Evolutionary conservation across 2,329 filamentous ascomycete genomes (phyloP), one percentile per base, ranked within the genome.

Genomic region (Chaetomium globosum): DNA sequence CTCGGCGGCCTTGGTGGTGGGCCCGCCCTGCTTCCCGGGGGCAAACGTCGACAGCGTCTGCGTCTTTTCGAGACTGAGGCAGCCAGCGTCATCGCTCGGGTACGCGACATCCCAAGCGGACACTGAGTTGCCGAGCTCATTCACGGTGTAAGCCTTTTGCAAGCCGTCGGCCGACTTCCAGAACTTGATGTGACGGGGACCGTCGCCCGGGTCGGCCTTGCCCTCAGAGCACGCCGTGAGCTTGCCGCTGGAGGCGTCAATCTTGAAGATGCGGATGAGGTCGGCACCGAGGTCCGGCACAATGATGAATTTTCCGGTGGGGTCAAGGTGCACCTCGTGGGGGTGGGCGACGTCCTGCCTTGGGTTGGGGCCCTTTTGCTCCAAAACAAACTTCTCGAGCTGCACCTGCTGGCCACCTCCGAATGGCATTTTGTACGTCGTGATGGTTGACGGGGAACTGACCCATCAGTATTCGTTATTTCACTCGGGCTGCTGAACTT

Each of bases 301-400:
- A 1, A 86, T 73, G 26, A 86, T 70, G 71, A 79, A 85, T 46
- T 77, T 73, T 13, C 81, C 81, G 0, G 81, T 81, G 0, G 80
- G 82, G 66, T 83, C 83, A 12, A 77, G 74, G 69, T 83, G 78
- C 5, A 79, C 79, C 21, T 82, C 78, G 74, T 87, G 84, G 8
- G 83, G 84, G 69, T 87, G 84, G 6, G 84, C 78, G 5, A 78
- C 79, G 64, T 85, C 80, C 72, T 87, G 85, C n/a, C 84, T 80
- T 33, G 70, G 73, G 4, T 80, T 74, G 12, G 82, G 77, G 0
- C 83, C 82, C 0, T 77, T 76, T 9, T 71, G 69, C 2, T 75
- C 66, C 75, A 81, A 77, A 67, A 77, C 79, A 73, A 79, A 82
- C 65, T 74, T 75, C 65, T 81, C 76, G 4, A 78, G 59, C 16